Percentiles rank a stretch among this genome's conserved stretches.
These are phyloP conservation scores for Hamamelis virginiana DNA, from an alignment of 164 flowering plant genomes.

Conservation along the genomic window DNA sequence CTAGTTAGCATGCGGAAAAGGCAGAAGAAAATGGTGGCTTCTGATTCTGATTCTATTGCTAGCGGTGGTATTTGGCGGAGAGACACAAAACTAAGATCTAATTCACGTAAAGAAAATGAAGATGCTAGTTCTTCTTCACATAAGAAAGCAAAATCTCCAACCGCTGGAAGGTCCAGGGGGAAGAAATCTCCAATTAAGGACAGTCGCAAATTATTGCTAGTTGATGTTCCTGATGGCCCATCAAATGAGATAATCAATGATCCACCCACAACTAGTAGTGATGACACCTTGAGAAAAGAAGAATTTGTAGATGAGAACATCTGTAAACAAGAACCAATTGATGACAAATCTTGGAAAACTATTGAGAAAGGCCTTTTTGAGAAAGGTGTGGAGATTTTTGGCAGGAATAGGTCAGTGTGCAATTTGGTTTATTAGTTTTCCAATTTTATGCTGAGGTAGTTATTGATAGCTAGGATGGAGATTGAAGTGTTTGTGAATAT, in stretches of 20 bases:
- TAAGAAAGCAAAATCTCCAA: constrained; percentile 48
- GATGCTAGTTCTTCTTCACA: constrained; percentile 61
- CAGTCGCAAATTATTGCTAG: constrained; percentile 20
- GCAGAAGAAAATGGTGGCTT: constrained; percentile 66
- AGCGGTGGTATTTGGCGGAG: constrained; percentile 44
- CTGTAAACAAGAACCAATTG: constrained; percentile 43
- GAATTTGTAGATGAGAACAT: constrained; percentile 66
- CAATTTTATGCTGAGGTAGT: not conserved
- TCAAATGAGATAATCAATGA: constrained; percentile 36
- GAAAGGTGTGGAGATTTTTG: constrained; percentile 92
- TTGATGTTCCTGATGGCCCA: constrained; percentile 30
- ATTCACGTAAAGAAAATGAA: constrained; percentile 55
- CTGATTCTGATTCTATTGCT: constrained; percentile 71
- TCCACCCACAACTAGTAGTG: constrained; percentile 29
- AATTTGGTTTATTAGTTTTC: not conserved
- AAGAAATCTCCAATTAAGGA: constrained; percentile 35
- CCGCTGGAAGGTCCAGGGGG: constrained; percentile 48
- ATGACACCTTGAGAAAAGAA: constrained; percentile 49
- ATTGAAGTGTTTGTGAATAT: not conserved
- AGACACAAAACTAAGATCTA: constrained; percentile 60
- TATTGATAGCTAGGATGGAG: not conserved
- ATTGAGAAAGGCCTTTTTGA: constrained; percentile 79
- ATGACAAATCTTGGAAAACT: constrained; percentile 68
- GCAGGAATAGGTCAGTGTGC: constrained; percentile 77
- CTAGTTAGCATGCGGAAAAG: constrained; percentile 58